Evolutionary conservation across 2,329 filamentous ascomycete genomes (phyloP).

Genomic region (Phyllosticta capitalensis): DNA sequence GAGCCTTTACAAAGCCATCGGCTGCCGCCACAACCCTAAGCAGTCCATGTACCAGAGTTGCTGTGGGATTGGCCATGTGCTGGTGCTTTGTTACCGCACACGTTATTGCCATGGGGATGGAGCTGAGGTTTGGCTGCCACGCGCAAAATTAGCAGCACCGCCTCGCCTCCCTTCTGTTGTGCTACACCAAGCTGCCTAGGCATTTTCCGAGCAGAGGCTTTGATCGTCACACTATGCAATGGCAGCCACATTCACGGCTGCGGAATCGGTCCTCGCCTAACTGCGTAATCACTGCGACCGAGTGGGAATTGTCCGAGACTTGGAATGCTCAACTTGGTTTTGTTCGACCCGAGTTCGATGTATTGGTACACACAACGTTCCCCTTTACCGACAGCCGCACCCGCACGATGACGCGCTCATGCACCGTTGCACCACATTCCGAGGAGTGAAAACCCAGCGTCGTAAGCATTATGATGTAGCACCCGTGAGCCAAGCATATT

Average conservation of each 20-base stretch:
- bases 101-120: constrained; percentile 7
- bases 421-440: constrained; percentile 13
- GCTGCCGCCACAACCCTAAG: constrained; percentile 7
- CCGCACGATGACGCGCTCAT: constrained; percentile 20
- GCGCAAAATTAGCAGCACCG: constrained; percentile 11
- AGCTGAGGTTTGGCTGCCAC: constrained; percentile 7
- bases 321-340: background rate
- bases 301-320: background rate
- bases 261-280: background rate
- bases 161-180: constrained; percentile 3
- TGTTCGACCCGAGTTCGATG: background rate
- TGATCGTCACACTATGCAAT: background rate
- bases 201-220: background rate
- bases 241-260: background rate
- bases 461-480: background rate
- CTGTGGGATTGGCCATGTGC: background rate
- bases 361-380: background rate
- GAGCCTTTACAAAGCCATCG: constrained; percentile 6
- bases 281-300: background rate
- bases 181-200: background rate
- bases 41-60: constrained; percentile 4
- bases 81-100: constrained; percentile 1
- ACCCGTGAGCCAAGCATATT: background rate
- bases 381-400: background rate
- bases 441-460: background rate